Evolutionary conservation across 805 yeast species (phyloP), one percentile per base, ranked within the genome.

Genomic region (Kazachstania psychrophila): DNA sequence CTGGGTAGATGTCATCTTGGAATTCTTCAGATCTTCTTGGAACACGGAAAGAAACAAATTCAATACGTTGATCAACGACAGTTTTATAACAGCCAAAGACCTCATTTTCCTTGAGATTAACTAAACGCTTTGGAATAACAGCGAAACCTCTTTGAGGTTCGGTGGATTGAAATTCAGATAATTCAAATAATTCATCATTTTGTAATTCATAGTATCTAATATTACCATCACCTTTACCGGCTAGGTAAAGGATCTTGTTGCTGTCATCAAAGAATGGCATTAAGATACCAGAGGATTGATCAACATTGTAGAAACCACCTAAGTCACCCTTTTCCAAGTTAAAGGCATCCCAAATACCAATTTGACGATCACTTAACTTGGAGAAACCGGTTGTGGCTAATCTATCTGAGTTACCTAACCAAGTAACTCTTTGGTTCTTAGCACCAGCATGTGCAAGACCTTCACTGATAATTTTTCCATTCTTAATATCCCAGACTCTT

Each of bases 191-290:
- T 51, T 78, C 81, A 52, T 89, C 96, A 51, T 83, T 75, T 43
- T 78, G 86, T 59, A 73, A 86, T 66, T 92, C 98, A 56, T 68
- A 92, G 64, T 89, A 89, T 54, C 96, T 83, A 52, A 92, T 85
- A 59, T 89, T 92, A 51, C 97, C 97, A 60, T 92, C 98, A 60
- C 96, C 96, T 61, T 92, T 89, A 49, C 98, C 99, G 23, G 95
- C 97, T 43, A 92, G 66, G 54, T 81, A 92, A 41, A 92, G 68
- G 40, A 88, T 75, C 38, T 78, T 75, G 31, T 83, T 87, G 24
- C 82, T 72, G 19, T 75, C 82, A 56, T 92, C 99, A 56, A 65
- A 92, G 51, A 82, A 74, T 20, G 98, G 98, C 73, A 92, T 82
- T 59, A 88, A 66, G 28, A 92, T 83, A 50, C 99, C 98, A 2